Conservation (phyloP, 257 asterid species). For the Solanum sitiens region DNA sequence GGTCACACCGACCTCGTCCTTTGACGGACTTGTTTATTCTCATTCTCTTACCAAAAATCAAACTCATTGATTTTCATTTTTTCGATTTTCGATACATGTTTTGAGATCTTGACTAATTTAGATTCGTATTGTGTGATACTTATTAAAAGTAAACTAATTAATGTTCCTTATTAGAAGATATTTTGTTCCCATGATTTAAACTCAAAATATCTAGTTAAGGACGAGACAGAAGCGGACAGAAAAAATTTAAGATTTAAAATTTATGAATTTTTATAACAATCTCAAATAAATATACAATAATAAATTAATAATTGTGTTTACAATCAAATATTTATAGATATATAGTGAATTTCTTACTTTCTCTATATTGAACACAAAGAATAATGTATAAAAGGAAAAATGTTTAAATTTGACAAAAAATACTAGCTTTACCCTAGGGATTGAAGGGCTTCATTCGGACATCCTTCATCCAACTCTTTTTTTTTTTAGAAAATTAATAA, state of each 20-base stretch:
- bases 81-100: accelerated
- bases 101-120: neutral
- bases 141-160: neutral
- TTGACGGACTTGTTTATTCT: neutral
- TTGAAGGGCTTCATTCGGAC: neutral
- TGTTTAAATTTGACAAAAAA: neutral
- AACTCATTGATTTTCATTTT: neutral
- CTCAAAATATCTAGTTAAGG: accelerated
- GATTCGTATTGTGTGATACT: neutral
- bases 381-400: neutral
- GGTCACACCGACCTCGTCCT: neutral
- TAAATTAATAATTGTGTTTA: neutral
- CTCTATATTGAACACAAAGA: neutral
- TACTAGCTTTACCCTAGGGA: too few species aligned
- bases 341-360: neutral
- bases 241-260: neutral
- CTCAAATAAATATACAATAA: neutral
- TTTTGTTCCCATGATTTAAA: neutral
- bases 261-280: neutral
- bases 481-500: too few species aligned
- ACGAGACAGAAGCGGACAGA: accelerated
- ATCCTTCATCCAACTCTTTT: neutral
- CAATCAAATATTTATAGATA: neutral
- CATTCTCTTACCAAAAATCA: neutral
- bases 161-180: too few species aligned